phyloP scores from a whole-genome alignment of 2,329 filamentous ascomycete genomes.

The Aspergillus transmontanensis region DNA sequence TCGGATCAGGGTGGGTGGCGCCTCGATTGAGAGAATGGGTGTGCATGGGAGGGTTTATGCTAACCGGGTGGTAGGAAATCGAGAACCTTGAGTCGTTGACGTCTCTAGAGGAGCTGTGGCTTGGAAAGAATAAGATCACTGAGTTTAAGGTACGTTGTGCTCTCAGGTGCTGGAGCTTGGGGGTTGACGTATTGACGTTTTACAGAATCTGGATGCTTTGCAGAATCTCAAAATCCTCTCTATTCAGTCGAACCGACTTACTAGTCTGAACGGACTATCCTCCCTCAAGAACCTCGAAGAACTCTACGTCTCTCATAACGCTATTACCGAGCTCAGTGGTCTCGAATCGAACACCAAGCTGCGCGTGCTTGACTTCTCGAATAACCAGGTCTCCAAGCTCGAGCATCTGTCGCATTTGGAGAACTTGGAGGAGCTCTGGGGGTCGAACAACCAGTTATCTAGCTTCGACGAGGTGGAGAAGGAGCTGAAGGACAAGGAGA shows the following conservation, averaged over 20 bases:
- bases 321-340: slow-evolving; percentile 75
- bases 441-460: slow-evolving; percentile 78
- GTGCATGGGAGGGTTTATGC: neutral
- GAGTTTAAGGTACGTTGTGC: slow-evolving; percentile 62
- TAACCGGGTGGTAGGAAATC: slow-evolving; percentile 60
- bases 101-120: slow-evolving; percentile 85
- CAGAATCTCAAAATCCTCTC: slow-evolving; percentile 83
- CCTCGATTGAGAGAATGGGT: neutral
- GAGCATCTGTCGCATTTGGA: slow-evolving; percentile 68
- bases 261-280: slow-evolving; percentile 73
- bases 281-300: slow-evolving; percentile 79
- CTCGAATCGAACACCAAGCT: slow-evolving; percentile 69
- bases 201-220: slow-evolving; percentile 67
- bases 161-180: neutral
- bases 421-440: slow-evolving; percentile 89
- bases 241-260: slow-evolving; percentile 93
- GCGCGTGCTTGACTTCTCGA: slow-evolving; percentile 82
- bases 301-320: slow-evolving; percentile 93
- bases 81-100: slow-evolving; percentile 77
- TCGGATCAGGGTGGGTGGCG: slow-evolving; percentile 65
- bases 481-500: slow-evolving; percentile 74
- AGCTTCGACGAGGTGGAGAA: slow-evolving; percentile 81
- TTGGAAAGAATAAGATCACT: slow-evolving; percentile 95
- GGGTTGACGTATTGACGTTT: slow-evolving; percentile 12
- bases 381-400: slow-evolving; percentile 79